These are phyloP conservation scores for Quercus ilex DNA, from an alignment of 306 rosid genomes.

Conservation along the genomic window DNA sequence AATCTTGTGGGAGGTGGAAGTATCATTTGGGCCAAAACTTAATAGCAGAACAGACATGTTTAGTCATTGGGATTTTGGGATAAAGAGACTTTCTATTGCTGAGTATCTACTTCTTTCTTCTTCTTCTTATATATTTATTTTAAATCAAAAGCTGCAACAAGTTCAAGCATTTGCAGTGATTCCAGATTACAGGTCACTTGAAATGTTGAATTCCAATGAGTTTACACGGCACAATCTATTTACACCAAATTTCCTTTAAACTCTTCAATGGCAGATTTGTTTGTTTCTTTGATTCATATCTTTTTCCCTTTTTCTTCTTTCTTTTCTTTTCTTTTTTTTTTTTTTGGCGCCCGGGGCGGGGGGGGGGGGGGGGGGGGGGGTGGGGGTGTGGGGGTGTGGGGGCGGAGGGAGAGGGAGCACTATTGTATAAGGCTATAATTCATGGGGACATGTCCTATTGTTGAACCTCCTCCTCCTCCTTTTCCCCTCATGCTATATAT, in stretches of 20 bases:
- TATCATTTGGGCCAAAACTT: too few relatives aligned
- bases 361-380: too few relatives aligned
- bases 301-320: too few relatives aligned
- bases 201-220: not conserved
- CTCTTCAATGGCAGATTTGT: too few relatives aligned
- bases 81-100: not conserved
- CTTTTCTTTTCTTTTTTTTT: too few relatives aligned
- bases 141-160: not conserved
- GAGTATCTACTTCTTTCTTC: not conserved
- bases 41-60: not conserved
- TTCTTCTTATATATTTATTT: not conserved
- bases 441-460: too few relatives aligned
- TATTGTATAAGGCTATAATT: too few relatives aligned
- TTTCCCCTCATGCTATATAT: not conserved
- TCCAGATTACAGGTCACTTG: not conserved
- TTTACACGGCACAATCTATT: not conserved
- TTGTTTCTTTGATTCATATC: too few relatives aligned
- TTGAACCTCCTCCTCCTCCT: not conserved
- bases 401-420: too few relatives aligned
- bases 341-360: accelerated
- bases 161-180: not conserved
- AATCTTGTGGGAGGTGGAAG: too few relatives aligned
- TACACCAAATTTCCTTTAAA: not conserved
- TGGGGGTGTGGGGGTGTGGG: too few relatives aligned
- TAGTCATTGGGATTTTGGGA: not conserved